Evolutionary conservation across 2,329 filamentous ascomycete genomes (phyloP).

Genomic region (Fusarium piperis): DNA sequence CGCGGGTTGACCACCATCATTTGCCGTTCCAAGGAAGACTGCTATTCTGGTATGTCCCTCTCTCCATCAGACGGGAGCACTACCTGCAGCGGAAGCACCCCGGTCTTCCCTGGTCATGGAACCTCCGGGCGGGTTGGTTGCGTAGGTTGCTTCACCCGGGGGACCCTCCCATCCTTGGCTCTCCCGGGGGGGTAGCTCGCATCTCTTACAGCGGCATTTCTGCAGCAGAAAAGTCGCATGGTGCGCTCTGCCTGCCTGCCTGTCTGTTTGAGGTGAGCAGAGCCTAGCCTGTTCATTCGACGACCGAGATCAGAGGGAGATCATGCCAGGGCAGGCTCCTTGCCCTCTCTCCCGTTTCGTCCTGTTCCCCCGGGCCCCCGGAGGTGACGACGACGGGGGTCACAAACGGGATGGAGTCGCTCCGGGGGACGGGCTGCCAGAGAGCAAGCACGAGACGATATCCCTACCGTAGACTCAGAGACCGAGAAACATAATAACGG

Average conservation of each 20-base stretch:
- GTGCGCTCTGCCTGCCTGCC: not conserved
- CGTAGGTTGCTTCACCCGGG: constrained; percentile 22
- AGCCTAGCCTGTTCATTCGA: constrained; percentile 12
- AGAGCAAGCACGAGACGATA: constrained; percentile 24
- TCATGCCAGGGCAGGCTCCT: constrained; percentile 19
- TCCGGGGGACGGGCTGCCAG: constrained; percentile 33
- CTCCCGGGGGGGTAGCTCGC: constrained; percentile 24
- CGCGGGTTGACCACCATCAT: constrained; percentile 36
- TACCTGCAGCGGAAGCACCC: constrained; percentile 26
- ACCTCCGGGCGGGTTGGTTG: constrained; percentile 25
- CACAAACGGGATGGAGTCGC: constrained; percentile 33
- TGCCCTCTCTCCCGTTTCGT: constrained; percentile 5
- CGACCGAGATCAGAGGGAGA: constrained; percentile 3
- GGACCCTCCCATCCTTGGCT: constrained; percentile 26
- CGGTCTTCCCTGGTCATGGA: constrained; percentile 16
- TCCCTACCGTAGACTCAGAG: constrained; percentile 31
- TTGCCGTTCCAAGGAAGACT: constrained; percentile 36
- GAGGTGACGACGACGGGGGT: constrained; percentile 35
- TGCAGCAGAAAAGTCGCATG: constrained; percentile 19
- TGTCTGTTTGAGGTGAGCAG: constrained; percentile 10
- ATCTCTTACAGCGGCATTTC: constrained; percentile 37
- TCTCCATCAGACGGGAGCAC: not conserved
- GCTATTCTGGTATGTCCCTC: constrained; percentile 5
- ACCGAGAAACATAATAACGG: constrained; percentile 33
- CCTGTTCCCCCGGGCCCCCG: constrained; percentile 26